Evolutionary conservation across 2,329 filamentous ascomycete species (phyloP).

Genomic region (Beauveria scarabaeidicola): DNA sequence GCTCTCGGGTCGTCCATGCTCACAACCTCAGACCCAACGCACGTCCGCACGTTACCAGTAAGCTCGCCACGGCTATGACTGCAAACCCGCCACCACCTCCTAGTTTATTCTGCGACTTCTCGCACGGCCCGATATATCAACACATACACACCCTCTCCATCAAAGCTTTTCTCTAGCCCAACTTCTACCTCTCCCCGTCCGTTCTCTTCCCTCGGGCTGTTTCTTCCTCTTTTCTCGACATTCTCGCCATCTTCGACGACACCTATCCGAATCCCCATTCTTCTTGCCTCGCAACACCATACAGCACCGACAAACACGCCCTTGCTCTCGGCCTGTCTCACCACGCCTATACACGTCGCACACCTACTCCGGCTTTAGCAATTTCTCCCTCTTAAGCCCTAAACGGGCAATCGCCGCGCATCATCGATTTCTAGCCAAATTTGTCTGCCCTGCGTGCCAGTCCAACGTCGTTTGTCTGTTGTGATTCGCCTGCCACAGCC

Average conservation of each 20-base stretch:
- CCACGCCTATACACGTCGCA: neutral
- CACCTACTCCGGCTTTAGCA: neutral
- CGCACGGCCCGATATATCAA: conserved; percentile 5
- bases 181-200: neutral
- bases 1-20: neutral
- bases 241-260: neutral
- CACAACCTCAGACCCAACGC: neutral
- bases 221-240: neutral
- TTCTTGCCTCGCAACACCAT: neutral
- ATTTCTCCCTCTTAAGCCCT: conserved; percentile 1
- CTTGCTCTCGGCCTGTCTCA: neutral
- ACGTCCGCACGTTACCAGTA: neutral
- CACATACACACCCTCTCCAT: neutral
- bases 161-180: neutral
- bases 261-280: neutral
- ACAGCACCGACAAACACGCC: neutral
- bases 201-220: neutral
- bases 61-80: neutral
- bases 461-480: conserved; percentile 4
- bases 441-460: conserved; percentile 1
- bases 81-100: neutral
- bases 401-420: conserved; percentile 5
- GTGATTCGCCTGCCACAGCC: conserved; percentile 1
- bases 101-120: neutral
- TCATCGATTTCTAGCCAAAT: neutral